Evolutionary conservation across 768 basidiomycete species (phyloP).

Genomic region (Favolaschia claudopus): DNA sequence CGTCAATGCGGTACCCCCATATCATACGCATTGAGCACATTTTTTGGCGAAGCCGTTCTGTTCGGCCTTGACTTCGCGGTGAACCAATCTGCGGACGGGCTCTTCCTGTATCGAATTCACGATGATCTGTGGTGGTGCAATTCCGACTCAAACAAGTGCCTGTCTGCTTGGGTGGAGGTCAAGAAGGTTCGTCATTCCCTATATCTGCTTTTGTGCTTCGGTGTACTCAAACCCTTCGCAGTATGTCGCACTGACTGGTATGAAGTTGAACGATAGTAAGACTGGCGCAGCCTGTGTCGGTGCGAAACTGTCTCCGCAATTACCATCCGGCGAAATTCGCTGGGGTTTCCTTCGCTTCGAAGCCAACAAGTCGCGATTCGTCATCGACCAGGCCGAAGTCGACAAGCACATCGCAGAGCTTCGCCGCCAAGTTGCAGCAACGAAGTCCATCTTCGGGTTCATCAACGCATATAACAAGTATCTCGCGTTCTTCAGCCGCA

Average conservation of each 20-base stretch:
- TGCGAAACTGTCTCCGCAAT: slow-evolving; percentile 2
- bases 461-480: slow-evolving; percentile 49
- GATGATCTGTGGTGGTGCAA: slow-evolving; percentile 57
- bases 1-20: slow-evolving; percentile 53
- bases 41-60: slow-evolving; percentile 50
- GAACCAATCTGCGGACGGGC: slow-evolving; percentile 48
- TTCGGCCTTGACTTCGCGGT: slow-evolving; percentile 59
- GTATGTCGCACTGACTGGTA: slow-evolving; percentile 49
- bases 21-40: slow-evolving; percentile 47
- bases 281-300: slow-evolving; percentile 50
- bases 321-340: slow-evolving; percentile 44
- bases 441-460: slow-evolving; percentile 49
- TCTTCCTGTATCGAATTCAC: slow-evolving; percentile 54
- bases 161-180: slow-evolving; percentile 50
- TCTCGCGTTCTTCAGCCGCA: slow-evolving; percentile 45
- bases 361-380: slow-evolving; percentile 35
- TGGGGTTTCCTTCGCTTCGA: slow-evolving; percentile 53
- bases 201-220: too few relatives aligned
- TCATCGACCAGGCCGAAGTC: slow-evolving; percentile 46
- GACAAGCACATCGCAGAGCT: slow-evolving; percentile 47
- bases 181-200: too few relatives aligned
- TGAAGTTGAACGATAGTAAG: slow-evolving; percentile 50
- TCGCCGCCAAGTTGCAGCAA: slow-evolving; percentile 41
- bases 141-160: slow-evolving; percentile 39
- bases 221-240: too few relatives aligned